Percentiles rank a stretch among this genome's conserved stretches.
Conservation (phyloP, 257 asterid species). For the Lithospermum erythrorhizon region DNA sequence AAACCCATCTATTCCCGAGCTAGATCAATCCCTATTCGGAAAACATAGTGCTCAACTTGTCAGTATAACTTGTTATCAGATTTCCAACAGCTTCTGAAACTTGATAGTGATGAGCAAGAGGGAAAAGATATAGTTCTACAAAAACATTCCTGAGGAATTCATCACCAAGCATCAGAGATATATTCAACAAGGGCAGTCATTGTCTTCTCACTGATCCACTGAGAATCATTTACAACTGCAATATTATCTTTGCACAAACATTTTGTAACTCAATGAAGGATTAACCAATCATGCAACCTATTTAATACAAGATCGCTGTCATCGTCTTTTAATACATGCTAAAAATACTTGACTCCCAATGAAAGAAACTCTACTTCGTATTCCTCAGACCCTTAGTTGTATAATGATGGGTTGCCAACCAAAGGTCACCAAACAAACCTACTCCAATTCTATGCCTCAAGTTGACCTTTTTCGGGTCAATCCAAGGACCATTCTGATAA, state of each 20-base stretch:
- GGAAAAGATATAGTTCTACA: background rate
- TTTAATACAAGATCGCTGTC: constrained; percentile 27
- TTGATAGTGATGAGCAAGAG: background rate
- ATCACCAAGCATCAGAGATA: too few species aligned
- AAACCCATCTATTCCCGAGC: constrained; percentile 82
- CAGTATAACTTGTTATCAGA: background rate
- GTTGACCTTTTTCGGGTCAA: constrained; percentile 63
- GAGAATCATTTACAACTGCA: too few species aligned
- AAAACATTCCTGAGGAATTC: too few species aligned
- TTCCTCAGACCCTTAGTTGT: too few species aligned
- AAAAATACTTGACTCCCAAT: too few species aligned
- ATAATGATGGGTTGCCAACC: constrained; percentile 74
- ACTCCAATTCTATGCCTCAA: constrained; percentile 74
- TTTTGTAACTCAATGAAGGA: constrained; percentile 48
- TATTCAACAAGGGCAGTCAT: constrained; percentile 58
- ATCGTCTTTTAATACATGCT: constrained; percentile 52
- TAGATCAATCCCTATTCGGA: constrained; percentile 70
- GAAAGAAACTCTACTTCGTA: too few species aligned
- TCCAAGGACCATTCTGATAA: constrained; percentile 41
- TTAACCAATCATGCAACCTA: constrained; percentile 44
- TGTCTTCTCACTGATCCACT: constrained; percentile 74
- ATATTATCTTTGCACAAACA: too few species aligned
- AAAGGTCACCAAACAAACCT: constrained; percentile 80
- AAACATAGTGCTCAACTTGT: background rate
- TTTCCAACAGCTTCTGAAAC: background rate